Conservation (phyloP, 768 basidiomycete species). For the Gloeostereum incarnatum region DNA sequence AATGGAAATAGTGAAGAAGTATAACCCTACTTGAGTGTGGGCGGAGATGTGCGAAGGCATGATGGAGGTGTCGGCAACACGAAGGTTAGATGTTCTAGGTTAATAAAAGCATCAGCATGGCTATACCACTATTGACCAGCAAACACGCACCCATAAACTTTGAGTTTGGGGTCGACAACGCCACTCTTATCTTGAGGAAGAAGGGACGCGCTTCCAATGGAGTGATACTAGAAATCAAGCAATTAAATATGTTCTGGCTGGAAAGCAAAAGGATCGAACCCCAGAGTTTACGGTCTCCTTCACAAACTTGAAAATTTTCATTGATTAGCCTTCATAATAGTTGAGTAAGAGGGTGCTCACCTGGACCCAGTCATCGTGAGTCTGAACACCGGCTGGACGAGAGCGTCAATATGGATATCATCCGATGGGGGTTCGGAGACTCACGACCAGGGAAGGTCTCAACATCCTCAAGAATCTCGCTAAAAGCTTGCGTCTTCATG, state of each 20-base stretch:
- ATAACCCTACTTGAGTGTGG: too few relatives aligned
- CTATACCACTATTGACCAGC: neutral
- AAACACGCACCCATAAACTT: slow-evolving; percentile 16
- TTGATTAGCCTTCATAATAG: neutral
- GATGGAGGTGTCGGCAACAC: slow-evolving; percentile 36
- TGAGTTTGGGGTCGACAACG: slow-evolving; percentile 19
- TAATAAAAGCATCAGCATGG: slow-evolving; percentile 12
- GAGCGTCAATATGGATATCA: too few relatives aligned
- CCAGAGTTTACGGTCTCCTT: slow-evolving; percentile 15
- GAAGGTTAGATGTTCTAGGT: slow-evolving; percentile 32
- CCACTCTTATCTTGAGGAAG: slow-evolving; percentile 25
- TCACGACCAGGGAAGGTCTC: slow-evolving; percentile 21
- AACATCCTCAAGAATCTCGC: slow-evolving; percentile 18
- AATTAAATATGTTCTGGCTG: too few relatives aligned
- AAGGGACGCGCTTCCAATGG: slow-evolving; percentile 29
- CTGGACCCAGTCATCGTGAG: slow-evolving; percentile 15
- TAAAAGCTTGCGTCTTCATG: slow-evolving; percentile 18
- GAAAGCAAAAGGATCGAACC: too few relatives aligned
- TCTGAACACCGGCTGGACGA: too few relatives aligned
- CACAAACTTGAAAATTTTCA: slow-evolving; percentile 16
- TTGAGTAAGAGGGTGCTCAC: slow-evolving; percentile 5
- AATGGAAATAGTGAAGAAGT: too few relatives aligned
- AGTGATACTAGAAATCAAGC: slow-evolving; percentile 23
- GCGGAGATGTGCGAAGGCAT: slow-evolving; percentile 28
- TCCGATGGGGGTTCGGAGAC: too few relatives aligned